Evolutionary conservation across 768 basidiomycete species (phyloP), one percentile per base, ranked within the genome.

Genomic region (Chalciporus pseudorubinellus): DNA sequence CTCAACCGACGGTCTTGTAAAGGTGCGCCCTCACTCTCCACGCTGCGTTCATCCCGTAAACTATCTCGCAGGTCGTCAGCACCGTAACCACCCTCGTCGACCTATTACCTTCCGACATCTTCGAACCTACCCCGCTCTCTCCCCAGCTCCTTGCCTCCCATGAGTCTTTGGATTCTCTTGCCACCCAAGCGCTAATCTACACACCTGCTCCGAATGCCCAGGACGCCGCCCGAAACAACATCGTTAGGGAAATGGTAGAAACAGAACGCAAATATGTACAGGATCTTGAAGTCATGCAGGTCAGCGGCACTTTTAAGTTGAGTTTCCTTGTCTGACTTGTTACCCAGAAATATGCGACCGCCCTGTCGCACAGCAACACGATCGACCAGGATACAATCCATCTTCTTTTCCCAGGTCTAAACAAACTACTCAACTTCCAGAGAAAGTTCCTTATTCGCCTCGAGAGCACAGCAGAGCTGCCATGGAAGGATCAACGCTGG

Each of bases 211-310:
- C 77, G 16, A 81, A 76, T 60, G 81, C 82, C 18, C 80, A 81
- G 50, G 85, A 89, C 55, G 74, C 79, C 2, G 84, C 84, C 19
- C 77, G 89, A 48, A 83, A 83, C 67, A 87, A 88, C 57, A 87
- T 89, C 54, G 80, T 94, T 53, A 80, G 81, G 63, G 97, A 99
- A 71, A 83, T 98, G 59, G 82, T 98, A 43, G 89, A 92, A 69
- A 98, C 93, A 0, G 97, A 99, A 70, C 85, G 92, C 59, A 93
- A 93, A 72, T 98, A 92, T 68, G 95, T 98, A 6, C 88, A 92
- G 70, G 97, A 98, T 72, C 76, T 99, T 57, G 94, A 97, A 69
- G 85, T 93, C 63, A 89, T 98, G 79, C 94, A 95, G 82, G 94
- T 92, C 59, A 63, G 85, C 66, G 26, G 0, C 20, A 3, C 7